Base-by-base conservation (phyloP, 495 filamentous ascomycete genomes). In the Letharia columbiana region DNA sequence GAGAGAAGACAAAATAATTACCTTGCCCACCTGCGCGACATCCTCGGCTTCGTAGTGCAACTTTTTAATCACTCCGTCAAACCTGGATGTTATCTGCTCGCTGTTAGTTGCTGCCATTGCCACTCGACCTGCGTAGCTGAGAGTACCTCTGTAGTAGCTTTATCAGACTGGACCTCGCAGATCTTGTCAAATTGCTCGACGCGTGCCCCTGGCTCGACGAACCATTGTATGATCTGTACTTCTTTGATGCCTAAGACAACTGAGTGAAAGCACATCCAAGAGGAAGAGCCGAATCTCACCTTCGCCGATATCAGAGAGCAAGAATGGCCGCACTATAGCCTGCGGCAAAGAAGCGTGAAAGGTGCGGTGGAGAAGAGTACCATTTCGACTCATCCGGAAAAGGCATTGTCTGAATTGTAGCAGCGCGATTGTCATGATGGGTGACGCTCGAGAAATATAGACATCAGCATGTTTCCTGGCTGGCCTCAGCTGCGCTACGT, bases 161-260 rank as follows among this genome's bases (percentile, higher is more conserved):
- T 99, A 78, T 99, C 95, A 63, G 90, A 94, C 74, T 97, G 94
- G 50, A 98, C 95, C 77, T 99, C 94, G 75, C 95, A 99, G 47
- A 99, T 78, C 64, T 91, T 93, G 73, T 95, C 93, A 84, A 96
- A 99, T 77, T 99, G 91, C 79, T 98, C 92, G 70, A 99, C 91
- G 63, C 91, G 86, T 35, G 95, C 95, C 61, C 90, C 92, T 61
- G 96, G 92, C 75, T 96, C 89, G 67, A 98, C 94, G 75, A 97
- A 99, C 95, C 95, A 99, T 80, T 98, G 95, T 70, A 98, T 98
- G 72, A 99, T 90, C 75, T 98, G 93, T 75, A 94, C 95, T 78
- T 98, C 94, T 69, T 91, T 91, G 72, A 98, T 98, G 60, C 94
- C 92, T 96, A 64, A 44, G 64, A 41, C 37, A 18, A 42, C 35